Conservation (phyloP, 306 rosid species). For the Begonia loranthoides region DNA sequence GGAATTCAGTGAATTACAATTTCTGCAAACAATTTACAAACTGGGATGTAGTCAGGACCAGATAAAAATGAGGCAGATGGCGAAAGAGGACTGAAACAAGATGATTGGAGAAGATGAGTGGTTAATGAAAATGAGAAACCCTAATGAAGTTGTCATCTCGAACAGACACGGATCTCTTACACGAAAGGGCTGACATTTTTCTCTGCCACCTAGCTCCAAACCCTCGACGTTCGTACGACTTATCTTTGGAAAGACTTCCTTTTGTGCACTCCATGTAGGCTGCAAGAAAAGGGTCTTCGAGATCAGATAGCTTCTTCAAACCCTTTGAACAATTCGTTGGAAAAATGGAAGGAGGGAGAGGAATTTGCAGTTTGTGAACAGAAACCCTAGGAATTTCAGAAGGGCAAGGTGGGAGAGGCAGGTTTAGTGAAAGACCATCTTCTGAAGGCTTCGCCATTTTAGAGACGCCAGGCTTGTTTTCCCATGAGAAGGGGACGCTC, state of each 20-base stretch:
- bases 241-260: conserved; percentile 12
- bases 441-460: conserved; percentile 14
- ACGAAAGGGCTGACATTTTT: conserved; percentile 24
- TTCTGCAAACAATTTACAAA: too few relatives aligned
- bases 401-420: conserved; percentile 49
- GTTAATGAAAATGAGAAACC: conserved; percentile 19
- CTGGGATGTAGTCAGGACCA: too few relatives aligned
- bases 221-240: conserved; percentile 1
- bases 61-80: too few relatives aligned
- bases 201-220: conserved; percentile 18
- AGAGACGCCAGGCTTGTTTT: conserved; percentile 52
- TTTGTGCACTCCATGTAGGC: conserved; percentile 66
- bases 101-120: not conserved
- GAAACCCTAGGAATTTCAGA: conserved; percentile 4
- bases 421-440: conserved; percentile 17
- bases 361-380: conserved; percentile 31
- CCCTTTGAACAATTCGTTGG: conserved; percentile 42
- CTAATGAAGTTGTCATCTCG: conserved; percentile 33
- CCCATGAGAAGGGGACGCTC: conserved; percentile 69
- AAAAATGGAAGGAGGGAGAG: conserved; percentile 66
- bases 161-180: conserved; percentile 27
- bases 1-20: too few relatives aligned
- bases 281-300: conserved; percentile 50
- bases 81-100: too few relatives aligned
- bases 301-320: conserved; percentile 11